Conservation (phyloP, 78 protist genomes). For the Isochrysis galbana region DNA sequence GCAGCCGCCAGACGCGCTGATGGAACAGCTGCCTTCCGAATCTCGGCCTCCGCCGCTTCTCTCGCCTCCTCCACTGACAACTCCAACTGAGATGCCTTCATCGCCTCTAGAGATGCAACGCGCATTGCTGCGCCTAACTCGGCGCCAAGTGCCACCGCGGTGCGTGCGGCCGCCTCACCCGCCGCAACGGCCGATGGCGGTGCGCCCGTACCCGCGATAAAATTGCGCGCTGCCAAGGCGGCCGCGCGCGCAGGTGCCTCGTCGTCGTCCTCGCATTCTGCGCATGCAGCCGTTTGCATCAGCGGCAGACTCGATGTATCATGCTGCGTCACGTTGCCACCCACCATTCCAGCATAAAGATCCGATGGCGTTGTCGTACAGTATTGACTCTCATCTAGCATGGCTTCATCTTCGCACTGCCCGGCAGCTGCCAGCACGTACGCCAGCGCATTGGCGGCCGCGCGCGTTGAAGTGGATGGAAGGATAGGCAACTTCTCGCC, state of each 20-base stretch:
- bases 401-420: neutral
- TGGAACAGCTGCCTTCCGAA: neutral
- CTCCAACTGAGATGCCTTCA: neutral
- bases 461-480: neutral
- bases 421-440: neutral
- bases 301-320: neutral
- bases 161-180: neutral
- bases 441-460: neutral
- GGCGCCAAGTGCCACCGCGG: neutral
- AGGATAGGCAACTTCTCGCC: neutral
- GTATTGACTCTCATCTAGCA: too few relatives aligned
- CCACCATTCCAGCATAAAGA: neutral
- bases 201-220: neutral
- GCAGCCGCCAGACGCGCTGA: neutral
- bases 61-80: neutral
- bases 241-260: neutral
- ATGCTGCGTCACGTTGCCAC: neutral
- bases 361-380: neutral
- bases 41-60: neutral
- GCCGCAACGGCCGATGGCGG: neutral
- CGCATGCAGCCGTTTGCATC: neutral
- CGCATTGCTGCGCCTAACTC: neutral
- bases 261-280: neutral
- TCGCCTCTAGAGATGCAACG: neutral
- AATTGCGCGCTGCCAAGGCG: neutral